These are phyloP conservation scores for Bacterosira constricta DNA, from an alignment of 108 stramenopile genomes.

Conservation along the genomic window DNA sequence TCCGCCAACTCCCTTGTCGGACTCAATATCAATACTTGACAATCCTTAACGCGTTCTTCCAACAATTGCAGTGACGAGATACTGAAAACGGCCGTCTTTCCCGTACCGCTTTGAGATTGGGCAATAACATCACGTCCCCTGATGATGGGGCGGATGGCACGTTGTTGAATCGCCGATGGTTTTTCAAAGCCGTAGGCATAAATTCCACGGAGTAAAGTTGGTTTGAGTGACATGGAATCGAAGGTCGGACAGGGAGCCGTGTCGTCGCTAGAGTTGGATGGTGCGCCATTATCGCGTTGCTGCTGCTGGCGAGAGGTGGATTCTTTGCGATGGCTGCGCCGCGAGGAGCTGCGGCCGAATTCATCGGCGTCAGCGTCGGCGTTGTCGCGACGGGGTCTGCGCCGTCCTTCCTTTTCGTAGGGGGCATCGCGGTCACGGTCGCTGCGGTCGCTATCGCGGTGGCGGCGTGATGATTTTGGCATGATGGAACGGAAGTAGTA, in stretches of 20 bases:
- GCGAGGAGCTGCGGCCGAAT: constrained; percentile 20
- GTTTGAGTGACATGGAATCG: constrained; percentile 85
- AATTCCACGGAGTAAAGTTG: constrained; percentile 84
- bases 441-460: neutral
- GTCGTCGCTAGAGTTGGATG: constrained; percentile 26
- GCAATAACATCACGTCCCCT: constrained; percentile 97
- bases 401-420: constrained; percentile 26
- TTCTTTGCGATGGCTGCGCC: constrained; percentile 12
- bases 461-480: constrained; percentile 38
- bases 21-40: constrained; percentile 93
- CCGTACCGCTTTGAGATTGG: constrained; percentile 96
- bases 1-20: constrained; percentile 98
- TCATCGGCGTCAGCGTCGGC: constrained; percentile 11
- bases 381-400: neutral
- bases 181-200: constrained; percentile 98
- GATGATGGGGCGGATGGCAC: constrained; percentile 96
- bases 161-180: constrained; percentile 98
- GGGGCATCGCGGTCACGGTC: constrained; percentile 22
- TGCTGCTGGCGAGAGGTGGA: constrained; percentile 11
- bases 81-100: constrained; percentile 97
- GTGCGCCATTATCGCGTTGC: constrained; percentile 2
- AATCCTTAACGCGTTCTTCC: constrained; percentile 74
- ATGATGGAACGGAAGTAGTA: too few relatives aligned
- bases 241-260: constrained; percentile 75
- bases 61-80: constrained; percentile 93